phyloP scores from a whole-genome alignment of 768 basidiomycete species.

The Boletus barrowsii region DNA sequence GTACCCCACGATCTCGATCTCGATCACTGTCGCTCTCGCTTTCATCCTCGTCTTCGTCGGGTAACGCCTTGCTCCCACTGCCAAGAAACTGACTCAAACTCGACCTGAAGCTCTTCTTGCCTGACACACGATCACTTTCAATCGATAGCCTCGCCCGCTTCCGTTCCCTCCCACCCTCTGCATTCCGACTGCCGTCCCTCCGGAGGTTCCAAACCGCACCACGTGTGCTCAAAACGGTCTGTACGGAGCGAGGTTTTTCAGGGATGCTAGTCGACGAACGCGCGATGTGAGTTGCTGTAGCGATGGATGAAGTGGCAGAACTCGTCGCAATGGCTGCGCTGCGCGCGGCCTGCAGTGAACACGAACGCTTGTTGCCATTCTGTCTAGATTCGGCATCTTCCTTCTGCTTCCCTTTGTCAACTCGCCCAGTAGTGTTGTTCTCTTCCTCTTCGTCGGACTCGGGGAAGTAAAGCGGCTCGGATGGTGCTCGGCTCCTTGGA shows the following conservation, averaged over 20 bases:
- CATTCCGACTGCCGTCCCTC: slow-evolving; percentile 8
- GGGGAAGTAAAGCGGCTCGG: slow-evolving; percentile 28
- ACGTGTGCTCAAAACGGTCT: slow-evolving; percentile 51
- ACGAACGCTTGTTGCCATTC: not conserved
- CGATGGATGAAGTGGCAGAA: not conserved
- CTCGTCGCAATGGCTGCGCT: not conserved
- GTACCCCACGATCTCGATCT: slow-evolving; percentile 3
- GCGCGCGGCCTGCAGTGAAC: not conserved
- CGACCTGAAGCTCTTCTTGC: slow-evolving; percentile 40
- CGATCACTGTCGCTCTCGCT: slow-evolving; percentile 10
- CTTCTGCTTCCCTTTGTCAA: slow-evolving; percentile 1
- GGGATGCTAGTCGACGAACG: not conserved
- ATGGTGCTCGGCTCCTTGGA: slow-evolving; percentile 9
- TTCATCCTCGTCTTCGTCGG: slow-evolving; percentile 15
- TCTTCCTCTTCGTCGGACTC: slow-evolving; percentile 18
- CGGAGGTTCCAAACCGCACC: slow-evolving; percentile 48
- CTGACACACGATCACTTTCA: slow-evolving; percentile 5
- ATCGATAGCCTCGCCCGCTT: slow-evolving; percentile 37
- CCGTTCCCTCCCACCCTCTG: slow-evolving; percentile 22
- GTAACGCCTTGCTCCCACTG: slow-evolving; percentile 36
- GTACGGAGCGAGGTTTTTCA: slow-evolving; percentile 26
- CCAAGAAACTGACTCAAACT: slow-evolving; percentile 55
- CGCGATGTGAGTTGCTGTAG: not conserved
- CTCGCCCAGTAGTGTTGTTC: not conserved
- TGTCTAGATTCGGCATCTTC: not conserved